phyloP scores from a whole-genome alignment of 1,139 yeast genomes.

The Candida smagusa region DNA sequence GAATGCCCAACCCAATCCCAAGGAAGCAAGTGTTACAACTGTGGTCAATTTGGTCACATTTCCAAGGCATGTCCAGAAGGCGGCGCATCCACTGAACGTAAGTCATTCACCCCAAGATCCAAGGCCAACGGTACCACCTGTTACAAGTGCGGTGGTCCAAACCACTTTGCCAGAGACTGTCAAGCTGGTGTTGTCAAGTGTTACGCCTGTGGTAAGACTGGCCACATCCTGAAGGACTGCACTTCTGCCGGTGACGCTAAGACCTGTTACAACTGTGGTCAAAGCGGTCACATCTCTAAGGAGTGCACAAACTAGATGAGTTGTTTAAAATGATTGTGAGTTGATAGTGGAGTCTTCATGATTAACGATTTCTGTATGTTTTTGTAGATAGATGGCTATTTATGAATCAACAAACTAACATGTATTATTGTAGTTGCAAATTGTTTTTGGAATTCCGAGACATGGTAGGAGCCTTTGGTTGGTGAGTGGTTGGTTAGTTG shows the following conservation, averaged over 20 bases:
- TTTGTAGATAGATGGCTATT: constrained; percentile 7
- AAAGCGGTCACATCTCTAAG: constrained; percentile 38
- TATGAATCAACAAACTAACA: not conserved
- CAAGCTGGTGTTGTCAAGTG: constrained; percentile 75
- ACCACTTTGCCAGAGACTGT: constrained; percentile 91
- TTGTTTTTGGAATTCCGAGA: no score
- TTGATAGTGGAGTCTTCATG: constrained; percentile 10
- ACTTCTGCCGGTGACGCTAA: constrained; percentile 45
- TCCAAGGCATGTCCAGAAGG: constrained; percentile 61
- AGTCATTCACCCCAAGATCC: constrained; percentile 8
- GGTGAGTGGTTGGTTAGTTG: no score
- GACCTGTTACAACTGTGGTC: constrained; percentile 53
- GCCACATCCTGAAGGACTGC: constrained; percentile 88
- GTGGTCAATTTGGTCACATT: constrained; percentile 80
- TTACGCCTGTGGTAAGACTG: constrained; percentile 88
- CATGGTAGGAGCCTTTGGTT: no score
- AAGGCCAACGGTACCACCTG: constrained; percentile 54
- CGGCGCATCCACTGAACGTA: constrained; percentile 17
- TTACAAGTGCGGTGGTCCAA: constrained; percentile 91
- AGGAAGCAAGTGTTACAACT: constrained; percentile 50
- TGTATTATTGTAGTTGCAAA: no score
- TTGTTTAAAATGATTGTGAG: constrained; percentile 4
- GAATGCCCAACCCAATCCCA: constrained; percentile 58
- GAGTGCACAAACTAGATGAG: constrained; percentile 52
- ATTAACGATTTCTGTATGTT: constrained; percentile 9